Percentiles rank a stretch among this genome's conserved stretches.
phyloP scores from a whole-genome alignment of 1,284 basidiomycete species.

The Agaricales sp. region DNA sequence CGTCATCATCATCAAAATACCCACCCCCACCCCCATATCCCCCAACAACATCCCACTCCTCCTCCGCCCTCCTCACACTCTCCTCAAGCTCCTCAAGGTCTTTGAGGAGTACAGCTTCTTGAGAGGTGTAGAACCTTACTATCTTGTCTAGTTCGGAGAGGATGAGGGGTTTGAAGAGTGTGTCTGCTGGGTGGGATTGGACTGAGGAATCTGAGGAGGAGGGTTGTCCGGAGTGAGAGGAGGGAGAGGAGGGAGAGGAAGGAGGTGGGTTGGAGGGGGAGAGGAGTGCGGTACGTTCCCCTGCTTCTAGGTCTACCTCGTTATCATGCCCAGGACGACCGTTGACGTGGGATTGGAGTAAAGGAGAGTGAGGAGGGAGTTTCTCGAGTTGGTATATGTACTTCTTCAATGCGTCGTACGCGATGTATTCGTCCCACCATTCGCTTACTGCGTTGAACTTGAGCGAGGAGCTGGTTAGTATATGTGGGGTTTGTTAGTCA shows the following conservation, averaged over 20 bases:
- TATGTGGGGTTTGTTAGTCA: too few species aligned
- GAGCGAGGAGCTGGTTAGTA: slow-evolving; percentile 49
- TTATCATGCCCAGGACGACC: slow-evolving; percentile 17
- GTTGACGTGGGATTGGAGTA: too few species aligned
- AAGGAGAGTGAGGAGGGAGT: slow-evolving; percentile 37
- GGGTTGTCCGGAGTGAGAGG: too few species aligned
- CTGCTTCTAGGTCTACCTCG: slow-evolving; percentile 61
- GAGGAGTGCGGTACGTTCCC: slow-evolving; percentile 49
- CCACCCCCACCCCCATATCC: slow-evolving; percentile 24
- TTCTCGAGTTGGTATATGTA: slow-evolving; percentile 79
- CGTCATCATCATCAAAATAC: slow-evolving; percentile 31
- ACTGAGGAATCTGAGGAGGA: too few species aligned
- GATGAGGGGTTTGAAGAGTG: slow-evolving; percentile 63
- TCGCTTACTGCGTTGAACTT: slow-evolving; percentile 93
- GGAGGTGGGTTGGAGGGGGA: slow-evolving; percentile 6
- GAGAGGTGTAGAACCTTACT: slow-evolving; percentile 67
- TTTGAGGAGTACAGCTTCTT: slow-evolving; percentile 63
- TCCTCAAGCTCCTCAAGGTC: slow-evolving; percentile 58
- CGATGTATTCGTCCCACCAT: slow-evolving; percentile 92
- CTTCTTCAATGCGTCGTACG: slow-evolving; percentile 85
- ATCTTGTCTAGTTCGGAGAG: slow-evolving; percentile 85
- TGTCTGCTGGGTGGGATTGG: slow-evolving; percentile 34
- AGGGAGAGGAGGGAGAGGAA: slow-evolving; percentile 28
- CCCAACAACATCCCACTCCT: too few species aligned
- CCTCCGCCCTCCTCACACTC: slow-evolving; percentile 59